phyloP scores from a whole-genome alignment of 1,284 basidiomycete species.

The Porodaedalea pini region DNA sequence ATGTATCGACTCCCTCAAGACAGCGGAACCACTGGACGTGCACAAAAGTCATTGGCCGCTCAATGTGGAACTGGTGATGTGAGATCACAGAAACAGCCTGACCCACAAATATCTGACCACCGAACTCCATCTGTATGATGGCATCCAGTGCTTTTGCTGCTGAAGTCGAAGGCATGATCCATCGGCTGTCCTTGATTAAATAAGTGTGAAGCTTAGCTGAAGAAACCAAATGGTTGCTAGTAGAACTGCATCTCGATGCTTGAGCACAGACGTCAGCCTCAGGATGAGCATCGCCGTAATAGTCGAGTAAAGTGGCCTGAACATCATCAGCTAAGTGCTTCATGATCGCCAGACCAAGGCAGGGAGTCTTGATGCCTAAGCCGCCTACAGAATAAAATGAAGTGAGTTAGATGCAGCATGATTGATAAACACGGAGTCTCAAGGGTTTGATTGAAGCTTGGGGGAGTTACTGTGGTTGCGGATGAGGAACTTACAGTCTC shows the following conservation, averaged over 20 bases:
- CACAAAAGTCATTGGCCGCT: neutral
- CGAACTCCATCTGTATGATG: slow-evolving; percentile 11
- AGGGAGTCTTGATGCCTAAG: neutral
- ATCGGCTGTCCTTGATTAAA: slow-evolving; percentile 1
- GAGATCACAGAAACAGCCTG: neutral
- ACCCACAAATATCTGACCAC: slow-evolving; percentile 1
- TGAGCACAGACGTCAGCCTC: neutral
- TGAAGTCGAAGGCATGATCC: neutral
- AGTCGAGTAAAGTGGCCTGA: neutral
- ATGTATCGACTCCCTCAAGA: neutral
- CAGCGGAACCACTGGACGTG: slow-evolving; percentile 11
- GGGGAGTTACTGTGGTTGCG: too few species aligned
- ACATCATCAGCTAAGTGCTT: neutral
- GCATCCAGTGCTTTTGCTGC: slow-evolving; percentile 6
- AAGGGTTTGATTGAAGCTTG: too few species aligned
- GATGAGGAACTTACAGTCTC: neutral
- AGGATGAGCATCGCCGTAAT: slow-evolving; percentile 4
- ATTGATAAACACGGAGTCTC: too few species aligned
- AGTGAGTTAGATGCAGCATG: too few species aligned
- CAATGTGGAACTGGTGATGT: neutral
- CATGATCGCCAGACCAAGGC: neutral
- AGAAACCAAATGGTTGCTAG: neutral
- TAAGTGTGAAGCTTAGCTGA: neutral
- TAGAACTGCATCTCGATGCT: neutral
- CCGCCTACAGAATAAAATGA: neutral